Base-by-base conservation (phyloP, 495 filamentous ascomycete species). In the Penicillium dipodomyicola region DNA sequence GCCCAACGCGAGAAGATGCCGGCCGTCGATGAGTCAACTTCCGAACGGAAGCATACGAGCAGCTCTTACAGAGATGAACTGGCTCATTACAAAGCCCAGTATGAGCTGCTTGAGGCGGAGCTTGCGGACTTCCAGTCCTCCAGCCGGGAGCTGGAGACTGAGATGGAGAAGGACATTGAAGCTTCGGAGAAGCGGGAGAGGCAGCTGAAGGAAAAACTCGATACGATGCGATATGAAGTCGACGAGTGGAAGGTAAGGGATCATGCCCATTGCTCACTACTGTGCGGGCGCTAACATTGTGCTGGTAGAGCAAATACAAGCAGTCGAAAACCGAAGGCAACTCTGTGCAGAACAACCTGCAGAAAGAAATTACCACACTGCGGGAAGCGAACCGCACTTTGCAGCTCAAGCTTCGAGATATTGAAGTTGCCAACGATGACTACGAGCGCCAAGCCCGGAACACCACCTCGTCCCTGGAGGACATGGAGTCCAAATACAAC, bases 391-490 rank as follows among this genome's bases (percentile, higher is more conserved):
- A 91, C 68, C 79, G 95, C 60, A 85, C 88, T 20, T 68, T 96
- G 45, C 87, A 92, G 65, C 77, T 96, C 43, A 88, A 82, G 69
- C 72, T 98, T 48, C 85, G 94, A 56, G 95, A 98, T 65, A 96
- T 94, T 57, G 94, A 98, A 71, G 95, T 98, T 33, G 88, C 89
- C 60, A 98, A 98, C 72, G 94, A 98, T 80, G 94, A 98, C 69
- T 96, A 91, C 68, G 94, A 98, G 73, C 86, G 92, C 55, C 92
- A 97, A 73, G 92, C 93, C 56, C 85, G 94, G 56, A 91, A 96
- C 65, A 96, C 91, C 17, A 89, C 88, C 17, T 96, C 93, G 43
- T 97, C 93, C 54, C 82, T 97, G 60, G 95, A 98, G 76, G 94
- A 97, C 68, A 75, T 98, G 68, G 94, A 97, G 72, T 93, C 89